These are phyloP conservation scores for Vaccinium vitisidaea DNA, from an alignment of 148 eudicot genomes.

Conservation along the genomic window DNA sequence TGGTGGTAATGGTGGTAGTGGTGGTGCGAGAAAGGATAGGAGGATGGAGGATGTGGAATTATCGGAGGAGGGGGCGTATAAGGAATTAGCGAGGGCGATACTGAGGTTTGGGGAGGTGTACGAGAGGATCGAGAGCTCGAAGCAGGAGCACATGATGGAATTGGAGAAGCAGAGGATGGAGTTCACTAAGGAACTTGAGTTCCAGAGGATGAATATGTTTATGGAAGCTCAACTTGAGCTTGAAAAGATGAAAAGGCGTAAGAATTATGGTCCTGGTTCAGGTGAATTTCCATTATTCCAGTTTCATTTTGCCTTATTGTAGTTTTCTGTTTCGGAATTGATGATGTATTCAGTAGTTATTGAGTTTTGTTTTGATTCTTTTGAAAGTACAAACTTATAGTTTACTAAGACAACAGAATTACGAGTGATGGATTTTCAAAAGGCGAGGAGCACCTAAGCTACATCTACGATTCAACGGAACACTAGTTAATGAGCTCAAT, in stretches of 20 bases:
- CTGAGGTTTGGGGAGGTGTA: slow-evolving; percentile 48
- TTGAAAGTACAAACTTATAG: no score
- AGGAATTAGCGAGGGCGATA: slow-evolving; percentile 52
- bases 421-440: no score
- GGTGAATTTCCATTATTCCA: slow-evolving; percentile 12
- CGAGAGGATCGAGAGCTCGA: slow-evolving; percentile 56
- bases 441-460: no score
- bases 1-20: background rate
- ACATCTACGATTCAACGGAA: no score
- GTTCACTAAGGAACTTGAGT: slow-evolving; percentile 62
- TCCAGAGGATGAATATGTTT: slow-evolving; percentile 51
- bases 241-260: slow-evolving; percentile 40
- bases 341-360: background rate
- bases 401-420: no score
- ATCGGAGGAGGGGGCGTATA: slow-evolving; percentile 11
- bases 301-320: background rate
- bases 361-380: background rate
- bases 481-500: no score
- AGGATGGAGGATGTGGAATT: slow-evolving; percentile 9
- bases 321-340: background rate
- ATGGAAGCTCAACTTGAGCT: slow-evolving; percentile 54
- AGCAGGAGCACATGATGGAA: slow-evolving; percentile 48
- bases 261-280: slow-evolving; percentile 14
- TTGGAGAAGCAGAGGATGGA: slow-evolving; percentile 66
- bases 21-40: slow-evolving; percentile 35